phyloP scores from a whole-genome alignment of 108 stramenopile genomes.

The Cyclotella sp. region DNA sequence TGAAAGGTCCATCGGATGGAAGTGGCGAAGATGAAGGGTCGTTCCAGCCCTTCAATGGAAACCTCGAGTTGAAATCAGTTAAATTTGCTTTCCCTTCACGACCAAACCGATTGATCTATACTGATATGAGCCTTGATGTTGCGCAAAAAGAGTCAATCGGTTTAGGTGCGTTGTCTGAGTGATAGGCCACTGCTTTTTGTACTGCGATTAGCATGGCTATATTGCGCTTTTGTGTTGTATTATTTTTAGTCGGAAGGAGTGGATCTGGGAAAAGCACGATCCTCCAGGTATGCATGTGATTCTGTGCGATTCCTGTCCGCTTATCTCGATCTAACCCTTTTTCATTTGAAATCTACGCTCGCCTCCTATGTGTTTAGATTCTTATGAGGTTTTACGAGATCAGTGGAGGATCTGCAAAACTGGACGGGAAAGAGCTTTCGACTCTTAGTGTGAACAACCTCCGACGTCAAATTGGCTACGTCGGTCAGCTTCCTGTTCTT shows the following conservation, averaged over 20 bases:
- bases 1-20: conserved; percentile 54
- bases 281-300: conserved; percentile 17
- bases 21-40: conserved; percentile 19
- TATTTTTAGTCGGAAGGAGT: conserved; percentile 18
- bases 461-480: conserved; percentile 58
- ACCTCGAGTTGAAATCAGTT: conserved; percentile 30
- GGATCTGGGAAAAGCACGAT: conserved; percentile 35
- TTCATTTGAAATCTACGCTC: too few species aligned
- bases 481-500: conserved; percentile 79
- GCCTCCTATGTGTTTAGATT: background rate
- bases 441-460: conserved; percentile 46
- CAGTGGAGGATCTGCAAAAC: conserved; percentile 32
- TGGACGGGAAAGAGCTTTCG: conserved; percentile 58
- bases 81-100: conserved; percentile 33
- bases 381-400: conserved; percentile 57
- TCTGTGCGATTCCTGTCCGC: background rate
- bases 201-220: background rate
- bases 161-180: conserved; percentile 4
- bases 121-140: conserved; percentile 30
- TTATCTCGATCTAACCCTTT: background rate
- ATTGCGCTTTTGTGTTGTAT: background rate
- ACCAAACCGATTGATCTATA: conserved; percentile 21
- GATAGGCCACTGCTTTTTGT: background rate
- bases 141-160: conserved; percentile 29
- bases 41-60: conserved; percentile 30